These are phyloP conservation scores for Fusarium tupiense DNA, from an alignment of 2,329 filamentous ascomycete species.

Conservation along the genomic window DNA sequence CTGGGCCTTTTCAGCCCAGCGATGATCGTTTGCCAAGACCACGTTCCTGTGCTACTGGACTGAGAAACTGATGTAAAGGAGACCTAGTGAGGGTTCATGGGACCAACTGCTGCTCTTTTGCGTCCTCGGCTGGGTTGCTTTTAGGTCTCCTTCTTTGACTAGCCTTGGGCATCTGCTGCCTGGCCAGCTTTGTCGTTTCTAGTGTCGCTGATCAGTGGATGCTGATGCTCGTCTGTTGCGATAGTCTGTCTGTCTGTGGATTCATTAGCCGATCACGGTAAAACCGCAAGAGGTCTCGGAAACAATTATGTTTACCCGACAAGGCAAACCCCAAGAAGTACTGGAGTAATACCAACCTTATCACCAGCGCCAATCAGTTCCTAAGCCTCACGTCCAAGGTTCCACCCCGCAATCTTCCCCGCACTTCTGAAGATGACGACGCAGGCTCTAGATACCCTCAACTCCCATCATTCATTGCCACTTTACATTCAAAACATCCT, in stretches of 20 bases:
- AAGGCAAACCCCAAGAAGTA: no score
- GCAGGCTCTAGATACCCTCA: background rate
- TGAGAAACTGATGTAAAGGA: background rate
- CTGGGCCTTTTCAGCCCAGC: background rate
- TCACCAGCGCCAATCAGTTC: background rate
- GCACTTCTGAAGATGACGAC: background rate
- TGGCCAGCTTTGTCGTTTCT: no score
- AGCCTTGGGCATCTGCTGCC: background rate
- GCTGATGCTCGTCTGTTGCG: background rate
- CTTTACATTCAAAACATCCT: background rate
- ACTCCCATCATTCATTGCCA: background rate
- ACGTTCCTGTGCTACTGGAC: background rate
- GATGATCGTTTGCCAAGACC: background rate
- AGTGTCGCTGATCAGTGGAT: background rate
- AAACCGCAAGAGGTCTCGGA: background rate
- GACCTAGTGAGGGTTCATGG: background rate
- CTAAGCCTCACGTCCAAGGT: background rate
- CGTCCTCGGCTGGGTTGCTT: background rate
- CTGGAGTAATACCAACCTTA: background rate
- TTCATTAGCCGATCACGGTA: background rate
- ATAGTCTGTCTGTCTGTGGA: background rate
- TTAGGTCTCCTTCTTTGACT: background rate
- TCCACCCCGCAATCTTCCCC: background rate
- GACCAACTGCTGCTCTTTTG: background rate
- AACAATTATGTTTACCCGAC: background rate